These are phyloP conservation scores for Candida jianshihensis DNA, from an alignment of 805 yeast species.

Conservation along the genomic window DNA sequence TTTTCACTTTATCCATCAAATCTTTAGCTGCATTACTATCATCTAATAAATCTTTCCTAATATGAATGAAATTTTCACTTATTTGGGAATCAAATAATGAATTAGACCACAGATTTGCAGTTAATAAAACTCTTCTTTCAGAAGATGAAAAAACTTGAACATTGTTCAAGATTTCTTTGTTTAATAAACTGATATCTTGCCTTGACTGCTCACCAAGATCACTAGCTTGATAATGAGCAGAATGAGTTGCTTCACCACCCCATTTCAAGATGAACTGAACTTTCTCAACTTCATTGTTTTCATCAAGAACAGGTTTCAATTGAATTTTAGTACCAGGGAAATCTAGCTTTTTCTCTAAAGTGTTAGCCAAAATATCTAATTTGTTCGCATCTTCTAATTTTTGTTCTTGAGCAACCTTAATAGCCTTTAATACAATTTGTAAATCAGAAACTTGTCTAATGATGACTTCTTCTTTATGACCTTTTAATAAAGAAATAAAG, in stretches of 20 bases:
- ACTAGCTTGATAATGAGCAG: conserved; percentile 88
- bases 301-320: conserved; percentile 75
- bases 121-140: conserved; percentile 89
- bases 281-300: conserved; percentile 74
- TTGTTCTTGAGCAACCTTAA: conserved; percentile 72
- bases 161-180: conserved; percentile 76
- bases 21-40: conserved; percentile 98
- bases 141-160: conserved; percentile 86
- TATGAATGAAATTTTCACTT: conserved; percentile 72
- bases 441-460: conserved; percentile 85
- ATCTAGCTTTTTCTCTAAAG: conserved; percentile 80
- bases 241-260: conserved; percentile 99
- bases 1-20: conserved; percentile 94
- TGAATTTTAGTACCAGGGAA: conserved; percentile 97
- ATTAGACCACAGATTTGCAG: conserved; percentile 82
- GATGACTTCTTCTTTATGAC: conserved; percentile 93
- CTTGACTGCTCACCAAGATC: conserved; percentile 95
- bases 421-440: conserved; percentile 77
- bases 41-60: conserved; percentile 86
- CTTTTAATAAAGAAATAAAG: conserved; percentile 81
- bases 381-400: conserved; percentile 76
- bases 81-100: conserved; percentile 57
- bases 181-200: conserved; percentile 81
- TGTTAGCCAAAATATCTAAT: conserved; percentile 66
- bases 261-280: conserved; percentile 94